Percentiles rank a stretch among this genome's conserved stretches.
Evolutionary conservation across 2,329 filamentous ascomycete genomes (phyloP).

Genomic region (Hymenoscyphus albidus): DNA sequence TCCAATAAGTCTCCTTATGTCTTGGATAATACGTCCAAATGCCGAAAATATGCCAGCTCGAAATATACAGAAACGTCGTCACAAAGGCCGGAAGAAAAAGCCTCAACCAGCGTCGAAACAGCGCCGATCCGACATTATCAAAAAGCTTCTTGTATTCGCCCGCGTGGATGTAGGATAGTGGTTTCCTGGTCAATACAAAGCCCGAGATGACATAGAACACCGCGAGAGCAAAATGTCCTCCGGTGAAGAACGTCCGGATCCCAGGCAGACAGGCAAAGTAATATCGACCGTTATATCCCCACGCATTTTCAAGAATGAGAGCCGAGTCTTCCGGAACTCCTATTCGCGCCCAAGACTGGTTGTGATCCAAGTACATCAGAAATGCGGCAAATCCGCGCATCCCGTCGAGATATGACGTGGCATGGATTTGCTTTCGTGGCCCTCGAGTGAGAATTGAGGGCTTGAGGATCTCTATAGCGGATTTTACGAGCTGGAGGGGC

Average conservation of each 20-base stretch:
- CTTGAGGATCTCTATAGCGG: background rate
- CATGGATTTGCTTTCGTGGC: constrained; percentile 2
- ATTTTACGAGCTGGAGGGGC: background rate
- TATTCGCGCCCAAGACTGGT: constrained; percentile 16
- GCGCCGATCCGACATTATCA: constrained; percentile 42
- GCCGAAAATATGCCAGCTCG: constrained; percentile 30
- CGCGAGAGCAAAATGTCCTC: constrained; percentile 55
- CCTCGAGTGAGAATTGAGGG: background rate
- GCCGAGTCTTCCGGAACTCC: constrained; percentile 1
- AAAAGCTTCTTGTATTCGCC: constrained; percentile 25
- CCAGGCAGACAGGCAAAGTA: constrained; percentile 48
- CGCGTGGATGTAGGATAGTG: constrained; percentile 41
- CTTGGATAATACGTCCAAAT: constrained; percentile 22
- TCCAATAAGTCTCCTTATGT: constrained; percentile 10
- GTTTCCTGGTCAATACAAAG: constrained; percentile 44
- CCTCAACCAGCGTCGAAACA: constrained; percentile 45
- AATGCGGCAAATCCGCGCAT: constrained; percentile 44
- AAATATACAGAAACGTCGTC: constrained; percentile 39
- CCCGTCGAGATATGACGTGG: constrained; percentile 44
- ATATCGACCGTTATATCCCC: constrained; percentile 14
- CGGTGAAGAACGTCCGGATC: constrained; percentile 54
- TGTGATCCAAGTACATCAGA: constrained; percentile 40
- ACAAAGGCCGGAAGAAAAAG: constrained; percentile 44
- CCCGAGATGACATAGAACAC: constrained; percentile 50
- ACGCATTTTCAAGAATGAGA: constrained; percentile 13